Percentiles rank a stretch among this genome's conserved stretches.
Evolutionary conservation across 1,284 basidiomycete genomes (phyloP).

Genomic region (Coriolopsis trogii): DNA sequence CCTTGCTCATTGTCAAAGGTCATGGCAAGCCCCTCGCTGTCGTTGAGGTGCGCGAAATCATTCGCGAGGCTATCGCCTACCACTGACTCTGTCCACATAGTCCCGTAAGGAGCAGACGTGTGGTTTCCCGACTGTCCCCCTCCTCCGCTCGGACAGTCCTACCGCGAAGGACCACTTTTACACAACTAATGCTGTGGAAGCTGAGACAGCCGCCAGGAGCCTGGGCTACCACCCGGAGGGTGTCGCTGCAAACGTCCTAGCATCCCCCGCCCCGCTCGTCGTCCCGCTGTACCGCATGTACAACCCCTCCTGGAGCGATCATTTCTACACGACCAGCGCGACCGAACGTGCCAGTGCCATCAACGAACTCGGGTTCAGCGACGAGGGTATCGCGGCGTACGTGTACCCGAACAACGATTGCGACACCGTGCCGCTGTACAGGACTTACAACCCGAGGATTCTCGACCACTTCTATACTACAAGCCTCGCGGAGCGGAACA

Average conservation of each 20-base stretch:
- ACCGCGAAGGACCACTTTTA: constrained; percentile 21
- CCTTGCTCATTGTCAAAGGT: background rate
- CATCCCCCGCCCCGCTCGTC: constrained; percentile 3
- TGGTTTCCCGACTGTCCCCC: constrained; percentile 9
- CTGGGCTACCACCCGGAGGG: constrained; percentile 16
- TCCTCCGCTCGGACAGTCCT: constrained; percentile 13
- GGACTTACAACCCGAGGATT: background rate
- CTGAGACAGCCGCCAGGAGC: constrained; percentile 8
- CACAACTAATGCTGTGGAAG: constrained; percentile 14
- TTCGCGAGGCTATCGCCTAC: too few relatives aligned
- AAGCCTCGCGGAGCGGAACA: background rate
- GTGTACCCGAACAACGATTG: constrained; percentile 1
- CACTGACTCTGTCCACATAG: background rate
- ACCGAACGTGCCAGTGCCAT: background rate
- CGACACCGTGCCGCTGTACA: constrained; percentile 5
- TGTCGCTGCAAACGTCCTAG: constrained; percentile 10
- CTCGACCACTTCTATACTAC: constrained; percentile 16
- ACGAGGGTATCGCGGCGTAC: constrained; percentile 5
- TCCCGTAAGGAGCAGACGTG: background rate
- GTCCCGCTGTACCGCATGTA: constrained; percentile 18
- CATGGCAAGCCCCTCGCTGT: too few relatives aligned
- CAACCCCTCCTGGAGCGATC: background rate
- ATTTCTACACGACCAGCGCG: constrained; percentile 10
- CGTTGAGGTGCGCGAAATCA: too few relatives aligned
- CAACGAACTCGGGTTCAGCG: background rate